Conservation (phyloP, 495 filamentous ascomycete species). For the Aspergillus avenaceus region DNA sequence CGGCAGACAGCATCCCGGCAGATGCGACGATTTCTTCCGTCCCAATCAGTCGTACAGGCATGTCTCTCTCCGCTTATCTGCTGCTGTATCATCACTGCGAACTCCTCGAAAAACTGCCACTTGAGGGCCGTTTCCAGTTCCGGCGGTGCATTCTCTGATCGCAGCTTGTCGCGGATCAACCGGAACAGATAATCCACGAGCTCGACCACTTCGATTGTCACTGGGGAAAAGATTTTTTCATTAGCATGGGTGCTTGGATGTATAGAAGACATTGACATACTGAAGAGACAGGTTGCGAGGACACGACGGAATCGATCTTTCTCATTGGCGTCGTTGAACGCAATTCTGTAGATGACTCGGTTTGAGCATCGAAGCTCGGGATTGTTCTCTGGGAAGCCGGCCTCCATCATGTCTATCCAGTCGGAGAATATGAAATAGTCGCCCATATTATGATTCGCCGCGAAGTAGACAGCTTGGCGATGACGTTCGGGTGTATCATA, state of each 20-base stretch:
- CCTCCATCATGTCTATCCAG: constrained; percentile 11
- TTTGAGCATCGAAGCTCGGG: constrained; percentile 18
- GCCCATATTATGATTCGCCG: constrained; percentile 15
- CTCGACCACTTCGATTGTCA: constrained; percentile 15
- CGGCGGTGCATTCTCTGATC: neutral
- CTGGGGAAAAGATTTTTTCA: constrained; percentile 1
- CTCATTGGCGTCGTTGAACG: constrained; percentile 18
- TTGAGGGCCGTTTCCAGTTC: constrained; percentile 16
- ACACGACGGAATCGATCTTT: constrained; percentile 37
- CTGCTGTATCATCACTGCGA: constrained; percentile 10
- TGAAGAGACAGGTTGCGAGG: constrained; percentile 31
- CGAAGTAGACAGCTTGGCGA: constrained; percentile 34
- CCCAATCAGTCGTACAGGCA: constrained; percentile 35
- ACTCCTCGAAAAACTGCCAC: constrained; percentile 25
- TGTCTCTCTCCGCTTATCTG: constrained; percentile 20
- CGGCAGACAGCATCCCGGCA: constrained; percentile 24
- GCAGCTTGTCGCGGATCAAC: constrained; percentile 33
- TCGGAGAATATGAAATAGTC: constrained; percentile 42
- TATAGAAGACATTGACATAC: constrained; percentile 9
- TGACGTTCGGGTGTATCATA: constrained; percentile 32
- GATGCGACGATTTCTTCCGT: constrained; percentile 19
- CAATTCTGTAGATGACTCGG: constrained; percentile 11
- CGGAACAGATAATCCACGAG: constrained; percentile 32
- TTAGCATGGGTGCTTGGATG: neutral
- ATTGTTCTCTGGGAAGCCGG: constrained; percentile 8